Percentiles rank a stretch among this genome's conserved stretches.
phyloP scores from a whole-genome alignment of 176 grass and related monocot species.

The Oropetium thomaeum region DNA sequence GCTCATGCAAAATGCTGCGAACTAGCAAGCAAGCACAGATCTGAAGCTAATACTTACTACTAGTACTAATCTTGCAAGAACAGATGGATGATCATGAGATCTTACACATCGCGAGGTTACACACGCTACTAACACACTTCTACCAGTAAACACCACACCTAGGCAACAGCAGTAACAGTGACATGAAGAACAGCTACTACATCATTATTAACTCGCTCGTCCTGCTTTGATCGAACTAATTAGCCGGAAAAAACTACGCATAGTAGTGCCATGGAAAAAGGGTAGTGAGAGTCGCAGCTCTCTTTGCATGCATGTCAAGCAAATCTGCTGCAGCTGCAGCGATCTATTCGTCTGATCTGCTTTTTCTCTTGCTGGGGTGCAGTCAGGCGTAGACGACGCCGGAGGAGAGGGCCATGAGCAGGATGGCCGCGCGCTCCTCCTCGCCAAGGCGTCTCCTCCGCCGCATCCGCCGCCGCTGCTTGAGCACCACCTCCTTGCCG shows the following conservation, averaged over 20 bases:
- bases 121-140: slow-evolving; percentile 36
- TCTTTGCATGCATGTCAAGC: slow-evolving; percentile 25
- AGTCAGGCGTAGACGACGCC: slow-evolving; percentile 69
- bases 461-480: slow-evolving; percentile 73
- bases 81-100: slow-evolving; percentile 25
- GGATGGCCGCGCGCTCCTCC: slow-evolving; percentile 70
- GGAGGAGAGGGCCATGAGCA: slow-evolving; percentile 91
- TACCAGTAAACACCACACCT: slow-evolving; percentile 40
- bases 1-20: background rate
- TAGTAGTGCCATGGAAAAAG: slow-evolving; percentile 15
- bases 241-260: slow-evolving; percentile 51
- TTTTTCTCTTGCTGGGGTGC: background rate
- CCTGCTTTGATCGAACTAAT: slow-evolving; percentile 39
- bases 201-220: slow-evolving; percentile 37
- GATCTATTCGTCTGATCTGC: background rate
- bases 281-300: slow-evolving; percentile 7
- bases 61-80: slow-evolving; percentile 9
- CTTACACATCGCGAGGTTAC: slow-evolving; percentile 43
- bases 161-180: slow-evolving; percentile 18
- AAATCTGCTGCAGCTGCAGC: slow-evolving; percentile 29
- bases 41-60: background rate
- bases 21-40: background rate
- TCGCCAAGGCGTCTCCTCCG: slow-evolving; percentile 57
- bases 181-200: slow-evolving; percentile 29
- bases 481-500: slow-evolving; percentile 60